A percentile compares a stretch with the other conserved stretches of the same genome.
phyloP scores from a whole-genome alignment of 257 asterid species.

The Eucommia ulmoides region DNA sequence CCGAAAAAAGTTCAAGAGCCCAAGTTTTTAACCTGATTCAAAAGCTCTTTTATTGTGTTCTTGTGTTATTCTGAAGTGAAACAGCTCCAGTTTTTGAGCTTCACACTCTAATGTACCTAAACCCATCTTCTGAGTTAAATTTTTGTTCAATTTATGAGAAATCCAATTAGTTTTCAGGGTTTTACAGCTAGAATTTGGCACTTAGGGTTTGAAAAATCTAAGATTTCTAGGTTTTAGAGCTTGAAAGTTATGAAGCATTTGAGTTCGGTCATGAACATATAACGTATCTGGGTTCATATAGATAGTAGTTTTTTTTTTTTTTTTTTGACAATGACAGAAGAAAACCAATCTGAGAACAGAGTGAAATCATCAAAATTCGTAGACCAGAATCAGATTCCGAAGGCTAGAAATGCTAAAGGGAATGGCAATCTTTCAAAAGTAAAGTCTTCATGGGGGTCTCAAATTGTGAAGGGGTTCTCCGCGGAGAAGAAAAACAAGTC shows the following conservation, averaged over 20 bases:
- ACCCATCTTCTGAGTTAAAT: too few relatives aligned
- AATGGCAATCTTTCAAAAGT: conserved; percentile 42
- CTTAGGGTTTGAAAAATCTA: background rate
- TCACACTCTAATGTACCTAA: too few relatives aligned
- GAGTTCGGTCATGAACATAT: background rate
- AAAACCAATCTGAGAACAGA: conserved; percentile 37
- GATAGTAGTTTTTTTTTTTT: too few relatives aligned
- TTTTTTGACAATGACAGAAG: conserved; percentile 46
- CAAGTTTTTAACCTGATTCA: background rate
- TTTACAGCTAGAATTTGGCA: too few relatives aligned
- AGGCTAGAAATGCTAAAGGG: conserved; percentile 31
- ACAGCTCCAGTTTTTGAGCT: too few relatives aligned
- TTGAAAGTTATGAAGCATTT: background rate
- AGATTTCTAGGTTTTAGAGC: background rate
- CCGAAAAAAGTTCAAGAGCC: background rate
- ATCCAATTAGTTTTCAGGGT: too few relatives aligned
- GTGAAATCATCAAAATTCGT: conserved; percentile 43
- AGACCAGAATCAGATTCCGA: conserved; percentile 59
- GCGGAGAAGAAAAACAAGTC: conserved; percentile 64
- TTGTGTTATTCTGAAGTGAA: too few relatives aligned
- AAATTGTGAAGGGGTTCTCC: conserved; percentile 71
- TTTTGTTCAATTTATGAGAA: too few relatives aligned
- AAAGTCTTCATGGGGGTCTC: conserved; percentile 84
- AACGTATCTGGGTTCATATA: background rate
- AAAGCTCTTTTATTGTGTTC: too few relatives aligned